phyloP scores from a whole-genome alignment of 73 alveolate genomes.

The Symbiodinium natans region DNA sequence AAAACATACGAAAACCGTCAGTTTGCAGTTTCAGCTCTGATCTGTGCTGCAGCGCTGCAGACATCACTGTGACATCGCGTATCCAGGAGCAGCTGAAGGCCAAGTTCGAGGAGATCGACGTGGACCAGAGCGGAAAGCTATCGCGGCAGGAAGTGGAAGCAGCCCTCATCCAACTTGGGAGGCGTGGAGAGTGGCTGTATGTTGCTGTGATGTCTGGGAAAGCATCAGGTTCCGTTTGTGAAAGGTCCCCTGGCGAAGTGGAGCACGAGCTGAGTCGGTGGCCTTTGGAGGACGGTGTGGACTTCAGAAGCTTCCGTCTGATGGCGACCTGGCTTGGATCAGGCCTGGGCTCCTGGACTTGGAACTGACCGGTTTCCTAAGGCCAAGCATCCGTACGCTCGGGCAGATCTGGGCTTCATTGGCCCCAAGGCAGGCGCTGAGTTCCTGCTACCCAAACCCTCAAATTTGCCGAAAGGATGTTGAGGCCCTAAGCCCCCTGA shows the following conservation, averaged over 20 bases:
- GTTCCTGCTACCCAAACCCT: too few relatives aligned
- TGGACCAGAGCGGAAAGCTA: background rate
- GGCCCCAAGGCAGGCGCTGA: too few relatives aligned
- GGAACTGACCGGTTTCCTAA: background rate
- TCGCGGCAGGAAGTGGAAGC: background rate
- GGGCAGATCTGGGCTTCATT: too few relatives aligned
- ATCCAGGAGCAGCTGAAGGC: background rate
- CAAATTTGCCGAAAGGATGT: too few relatives aligned
- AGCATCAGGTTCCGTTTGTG: background rate
- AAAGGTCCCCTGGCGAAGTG: background rate
- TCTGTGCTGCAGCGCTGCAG: too few relatives aligned
- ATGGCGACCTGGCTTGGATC: background rate
- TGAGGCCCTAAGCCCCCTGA: too few relatives aligned
- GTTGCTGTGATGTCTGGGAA: background rate
- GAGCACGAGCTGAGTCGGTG: conserved; percentile 13
- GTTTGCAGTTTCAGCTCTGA: too few relatives aligned
- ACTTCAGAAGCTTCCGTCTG: conserved; percentile 3
- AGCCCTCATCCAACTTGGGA: background rate
- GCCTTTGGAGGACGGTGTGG: conserved; percentile 24
- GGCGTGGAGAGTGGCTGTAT: background rate
- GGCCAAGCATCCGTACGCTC: background rate
- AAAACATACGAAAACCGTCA: too few relatives aligned
- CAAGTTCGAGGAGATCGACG: conserved; percentile 3
- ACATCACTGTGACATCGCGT: background rate
- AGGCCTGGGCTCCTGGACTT: background rate